Evolutionary conservation across 768 basidiomycete genomes (phyloP), one percentile per base, ranked within the genome.

Genomic region (Boletus rubropictus): DNA sequence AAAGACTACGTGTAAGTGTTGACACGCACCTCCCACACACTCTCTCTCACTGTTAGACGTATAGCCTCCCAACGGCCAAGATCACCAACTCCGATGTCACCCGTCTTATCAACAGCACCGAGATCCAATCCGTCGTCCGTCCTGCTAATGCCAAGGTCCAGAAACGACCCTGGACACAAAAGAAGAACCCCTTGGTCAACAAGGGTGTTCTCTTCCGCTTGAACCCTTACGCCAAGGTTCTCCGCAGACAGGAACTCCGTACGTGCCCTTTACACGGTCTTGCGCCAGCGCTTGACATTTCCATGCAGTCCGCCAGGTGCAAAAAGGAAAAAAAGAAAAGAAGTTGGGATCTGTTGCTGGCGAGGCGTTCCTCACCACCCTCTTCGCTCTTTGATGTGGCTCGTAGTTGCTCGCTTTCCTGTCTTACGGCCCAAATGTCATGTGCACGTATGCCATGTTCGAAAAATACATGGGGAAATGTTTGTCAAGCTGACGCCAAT

Each of bases 111-210:
- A 95, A 97, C 82, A 92, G 89, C 68, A 84, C 87, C 52, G 96
- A 97, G 75, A 96, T 99, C 68, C 96, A 99, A 72, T 86, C 94
- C 37, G 86, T 96, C 63, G 81, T 96, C 61, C 91, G 95, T 62
- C 88, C 88, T 45, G 92, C 89, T 49, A 86, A 87, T 58, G 74
- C 82, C 53, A 87, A 89, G 71, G 65, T 73, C 52, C 84, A 86
- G 72, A 96, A 94, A 73, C 86, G 94, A 64, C 92, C 93, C 51
- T 93, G 89, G 89, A 89, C 92, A 54, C 94, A 97, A 76, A 93
- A 93, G 88, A 97, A 98, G 86, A 97, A 96, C 78, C 92, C 94
- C 44, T 80, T 96, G 61, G 69, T 81, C 72, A 96, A 96, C 84
- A 93, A 88, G 77, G 86, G 80, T 42, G 74, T 94, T 59, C 82